A percentile compares a stretch with the other conserved stretches of the same genome.
phyloP scores from a whole-genome alignment of 2,329 filamentous ascomycete genomes.

The Grosmannia clavigera region DNA sequence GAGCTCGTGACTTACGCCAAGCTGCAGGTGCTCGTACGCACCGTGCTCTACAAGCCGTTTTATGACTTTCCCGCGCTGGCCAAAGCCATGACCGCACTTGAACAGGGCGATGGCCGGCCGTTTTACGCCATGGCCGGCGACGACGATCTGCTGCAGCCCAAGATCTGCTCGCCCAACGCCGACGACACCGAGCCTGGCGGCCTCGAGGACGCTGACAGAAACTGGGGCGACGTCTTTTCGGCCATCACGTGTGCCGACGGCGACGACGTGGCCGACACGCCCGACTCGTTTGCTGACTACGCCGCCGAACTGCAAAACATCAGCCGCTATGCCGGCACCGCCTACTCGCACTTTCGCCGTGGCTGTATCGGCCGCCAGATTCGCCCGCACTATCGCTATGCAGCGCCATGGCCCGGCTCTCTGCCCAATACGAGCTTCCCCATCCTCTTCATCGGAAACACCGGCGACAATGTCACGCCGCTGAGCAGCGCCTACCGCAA shows the following conservation, averaged over 20 bases:
- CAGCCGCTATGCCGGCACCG: conserved; percentile 29
- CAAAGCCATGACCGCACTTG: conserved; percentile 26
- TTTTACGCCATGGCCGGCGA: conserved; percentile 25
- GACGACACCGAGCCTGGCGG: conserved; percentile 1
- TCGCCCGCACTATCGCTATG: conserved; percentile 26
- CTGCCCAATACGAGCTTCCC: conserved; percentile 24
- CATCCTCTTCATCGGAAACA: conserved; percentile 29
- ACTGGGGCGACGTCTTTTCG: conserved; percentile 26
- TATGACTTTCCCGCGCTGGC: conserved; percentile 29
- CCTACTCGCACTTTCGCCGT: conserved; percentile 27
- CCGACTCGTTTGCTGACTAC: conserved; percentile 23
- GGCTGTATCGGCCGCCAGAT: conserved; percentile 26
- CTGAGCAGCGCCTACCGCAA: conserved; percentile 20
- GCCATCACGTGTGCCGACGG: conserved; percentile 33
- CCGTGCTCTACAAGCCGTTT: conserved; percentile 31
- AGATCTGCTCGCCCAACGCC: conserved; percentile 13
- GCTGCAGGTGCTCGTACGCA: conserved; percentile 29
- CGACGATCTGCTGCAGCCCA: background rate
- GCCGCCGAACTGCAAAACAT: conserved; percentile 21
- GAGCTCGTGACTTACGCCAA: conserved; percentile 35
- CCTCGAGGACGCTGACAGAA: conserved; percentile 14
- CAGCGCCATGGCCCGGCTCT: conserved; percentile 13
- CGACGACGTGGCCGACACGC: conserved; percentile 18
- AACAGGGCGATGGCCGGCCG: conserved; percentile 28
- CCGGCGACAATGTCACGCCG: conserved; percentile 33